Evolutionary conservation across 768 basidiomycete genomes (phyloP), one percentile per base, ranked within the genome.

Genomic region (Omphalotus guepiniiformis): DNA sequence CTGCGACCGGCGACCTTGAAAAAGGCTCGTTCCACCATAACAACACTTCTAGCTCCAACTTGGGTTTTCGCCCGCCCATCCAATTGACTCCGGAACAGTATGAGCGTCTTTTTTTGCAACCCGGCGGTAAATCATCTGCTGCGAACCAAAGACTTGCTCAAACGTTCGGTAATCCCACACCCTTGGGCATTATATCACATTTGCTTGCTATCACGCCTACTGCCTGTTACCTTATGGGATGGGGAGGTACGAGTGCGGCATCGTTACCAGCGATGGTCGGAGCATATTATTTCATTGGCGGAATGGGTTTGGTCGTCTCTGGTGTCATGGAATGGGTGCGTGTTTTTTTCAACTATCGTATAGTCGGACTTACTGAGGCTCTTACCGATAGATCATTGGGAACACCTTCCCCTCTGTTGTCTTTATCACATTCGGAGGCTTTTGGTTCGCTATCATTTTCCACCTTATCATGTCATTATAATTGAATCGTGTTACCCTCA

Each of bases 331-430:
- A 57, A 54, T 57, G 55, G 55, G 55, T 57, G 3, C 6, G 48
- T 42, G 16, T 29, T 21, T 26, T 29, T 41, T 12, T 19, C 7
- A 16, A 22, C 39, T 7, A 11, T 9, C 3, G 7, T 16, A n/a
- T 8, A 3, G 19, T 30, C 23, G 13, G 6, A 3, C 30, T 16
- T 9, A 13, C 8, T 18, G 9, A 34, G 3, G 23, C 19, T 19
- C 40, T 9, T 6, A 7, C 6, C 46, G 21, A 26, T 22, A 57
- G 55, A 51, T 54, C 28, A 34, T 57, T 36, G 55, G 55, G 15
- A 57, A 57, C 28, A 57, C 55, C 13, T 54, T 57, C 39, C 44
- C 55, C 16, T 57, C 41, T 38, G 48, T 54, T n/a, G 55, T 56
- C 16, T 51, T 51, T 37, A 38, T 49, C 4, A 49, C 48, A 3